Evolutionary conservation across 176 grass and related monocot genomes (phyloP).

Genomic region (Neostapfia colusana): DNA sequence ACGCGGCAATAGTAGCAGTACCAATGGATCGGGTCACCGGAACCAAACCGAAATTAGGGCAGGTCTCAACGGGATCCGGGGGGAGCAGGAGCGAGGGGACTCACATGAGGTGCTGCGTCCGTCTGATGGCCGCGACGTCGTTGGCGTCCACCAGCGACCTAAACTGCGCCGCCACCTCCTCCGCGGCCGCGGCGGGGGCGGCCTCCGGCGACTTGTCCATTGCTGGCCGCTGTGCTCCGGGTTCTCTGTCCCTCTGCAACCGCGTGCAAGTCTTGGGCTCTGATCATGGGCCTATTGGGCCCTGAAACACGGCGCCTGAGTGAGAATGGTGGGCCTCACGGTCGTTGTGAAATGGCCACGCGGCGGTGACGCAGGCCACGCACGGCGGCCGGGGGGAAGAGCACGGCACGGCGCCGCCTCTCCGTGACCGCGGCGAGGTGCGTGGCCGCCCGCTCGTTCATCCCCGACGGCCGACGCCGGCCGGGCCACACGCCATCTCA

Average conservation of each 20-base stretch:
- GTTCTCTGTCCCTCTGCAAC: not conserved
- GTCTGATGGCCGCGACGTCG: slow-evolving; percentile 57
- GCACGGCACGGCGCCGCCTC: too few relatives aligned
- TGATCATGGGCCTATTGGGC: not conserved
- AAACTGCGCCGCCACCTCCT: slow-evolving; percentile 65
- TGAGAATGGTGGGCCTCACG: too few relatives aligned
- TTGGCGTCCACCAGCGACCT: slow-evolving; percentile 51
- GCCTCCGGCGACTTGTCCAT: slow-evolving; percentile 46
- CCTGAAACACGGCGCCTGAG: not conserved
- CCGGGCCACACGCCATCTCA: too few relatives aligned
- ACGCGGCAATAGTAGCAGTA: not conserved
- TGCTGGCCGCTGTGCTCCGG: not conserved
- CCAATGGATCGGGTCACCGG: not conserved
- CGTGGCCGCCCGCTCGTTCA: too few relatives aligned
- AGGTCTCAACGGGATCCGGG: not conserved
- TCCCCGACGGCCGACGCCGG: too few relatives aligned
- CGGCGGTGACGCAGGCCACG: too few relatives aligned
- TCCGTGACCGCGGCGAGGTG: too few relatives aligned
- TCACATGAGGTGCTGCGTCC: slow-evolving; percentile 80
- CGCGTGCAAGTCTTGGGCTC: not conserved
- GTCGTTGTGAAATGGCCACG: not conserved
- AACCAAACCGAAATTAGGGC: not conserved
- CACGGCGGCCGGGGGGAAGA: too few relatives aligned
- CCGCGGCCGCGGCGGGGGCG: slow-evolving; percentile 50
- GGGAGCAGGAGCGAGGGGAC: not conserved